A percentile compares a stretch with the other conserved stretches of the same genome.
Conservation (phyloP, 768 basidiomycete species). For the Rhodotorula kratochvilovae region DNA sequence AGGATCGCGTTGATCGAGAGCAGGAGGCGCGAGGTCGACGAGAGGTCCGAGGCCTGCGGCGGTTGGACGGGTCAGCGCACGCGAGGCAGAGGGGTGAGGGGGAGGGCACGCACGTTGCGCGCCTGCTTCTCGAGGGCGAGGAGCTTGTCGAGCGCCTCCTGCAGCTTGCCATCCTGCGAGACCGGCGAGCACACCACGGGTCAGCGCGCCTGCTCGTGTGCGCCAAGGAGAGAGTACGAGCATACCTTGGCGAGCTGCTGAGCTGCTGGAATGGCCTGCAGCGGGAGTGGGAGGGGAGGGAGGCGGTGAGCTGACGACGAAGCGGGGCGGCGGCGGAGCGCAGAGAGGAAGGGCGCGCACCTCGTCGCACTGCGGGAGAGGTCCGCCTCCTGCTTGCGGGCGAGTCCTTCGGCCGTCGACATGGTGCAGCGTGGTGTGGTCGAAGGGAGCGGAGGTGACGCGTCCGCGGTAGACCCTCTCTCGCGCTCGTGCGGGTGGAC, state of each 20-base stretch:
- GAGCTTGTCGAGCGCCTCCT: conserved; percentile 84
- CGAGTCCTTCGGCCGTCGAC: conserved; percentile 6
- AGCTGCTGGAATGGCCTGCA: conserved; percentile 31
- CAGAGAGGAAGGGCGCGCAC: neutral
- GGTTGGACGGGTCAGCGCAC: too few species aligned
- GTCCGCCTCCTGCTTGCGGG: conserved; percentile 35
- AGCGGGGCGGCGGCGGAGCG: neutral
- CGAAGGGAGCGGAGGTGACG: neutral
- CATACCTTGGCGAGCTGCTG: conserved; percentile 30
- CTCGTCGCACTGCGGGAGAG: conserved; percentile 33
- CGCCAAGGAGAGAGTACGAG: accelerated
- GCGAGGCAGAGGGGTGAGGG: neutral
- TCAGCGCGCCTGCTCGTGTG: neutral
- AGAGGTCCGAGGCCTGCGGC: conserved; percentile 85
- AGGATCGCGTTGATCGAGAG: conserved; percentile 67
- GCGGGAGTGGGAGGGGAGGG: neutral
- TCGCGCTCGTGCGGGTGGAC: neutral
- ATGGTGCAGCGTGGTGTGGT: neutral
- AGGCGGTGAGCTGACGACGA: neutral
- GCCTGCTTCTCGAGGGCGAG: conserved; percentile 89
- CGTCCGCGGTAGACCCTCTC: neutral
- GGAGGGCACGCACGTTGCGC: conserved; percentile 65
- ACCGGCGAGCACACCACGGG: neutral
- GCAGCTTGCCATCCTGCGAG: conserved; percentile 62
- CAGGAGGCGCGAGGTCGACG: conserved; percentile 82